These are phyloP conservation scores for Tylopilus subfusipes DNA, from an alignment of 768 basidiomycete species.

Conservation along the genomic window DNA sequence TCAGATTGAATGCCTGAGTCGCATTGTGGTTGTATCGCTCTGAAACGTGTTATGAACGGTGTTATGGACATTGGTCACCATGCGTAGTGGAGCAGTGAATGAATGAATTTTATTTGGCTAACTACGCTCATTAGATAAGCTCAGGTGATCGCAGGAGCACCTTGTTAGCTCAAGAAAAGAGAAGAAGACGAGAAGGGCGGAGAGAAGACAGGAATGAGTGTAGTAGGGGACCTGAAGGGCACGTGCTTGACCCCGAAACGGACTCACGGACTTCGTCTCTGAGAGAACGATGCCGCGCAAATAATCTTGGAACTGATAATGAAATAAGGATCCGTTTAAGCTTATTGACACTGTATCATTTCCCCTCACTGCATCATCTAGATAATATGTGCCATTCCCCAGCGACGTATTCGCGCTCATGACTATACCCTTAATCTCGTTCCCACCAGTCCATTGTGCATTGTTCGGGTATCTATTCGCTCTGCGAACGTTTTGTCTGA, in stretches of 20 bases:
- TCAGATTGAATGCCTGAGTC: constrained; percentile 49
- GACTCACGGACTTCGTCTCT: constrained; percentile 47
- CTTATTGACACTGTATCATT: not conserved
- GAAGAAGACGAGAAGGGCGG: too few species aligned
- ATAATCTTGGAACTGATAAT: constrained; percentile 47
- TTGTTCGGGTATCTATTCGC: constrained; percentile 56
- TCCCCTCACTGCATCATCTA: constrained; percentile 46
- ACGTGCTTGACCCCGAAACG: not conserved
- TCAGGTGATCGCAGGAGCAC: too few species aligned
- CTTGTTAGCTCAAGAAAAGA: too few species aligned
- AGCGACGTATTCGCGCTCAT: not conserved
- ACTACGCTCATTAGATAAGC: too few species aligned
- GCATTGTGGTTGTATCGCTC: constrained; percentile 59
- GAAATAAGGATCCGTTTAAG: not conserved
- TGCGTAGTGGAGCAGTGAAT: constrained; percentile 58
- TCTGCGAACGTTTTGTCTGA: constrained; percentile 45
- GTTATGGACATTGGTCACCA: too few species aligned
- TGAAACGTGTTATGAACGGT: constrained; percentile 22
- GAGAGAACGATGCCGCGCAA: constrained; percentile 42
- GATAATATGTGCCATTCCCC: constrained; percentile 5
- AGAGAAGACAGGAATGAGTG: too few species aligned
- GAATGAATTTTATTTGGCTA: too few species aligned
- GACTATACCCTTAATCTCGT: constrained; percentile 41
- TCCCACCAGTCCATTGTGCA: constrained; percentile 59
- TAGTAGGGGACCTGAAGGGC: constrained; percentile 45